phyloP scores from a whole-genome alignment of 768 basidiomycete genomes.

The Tulasnella sp. region DNA sequence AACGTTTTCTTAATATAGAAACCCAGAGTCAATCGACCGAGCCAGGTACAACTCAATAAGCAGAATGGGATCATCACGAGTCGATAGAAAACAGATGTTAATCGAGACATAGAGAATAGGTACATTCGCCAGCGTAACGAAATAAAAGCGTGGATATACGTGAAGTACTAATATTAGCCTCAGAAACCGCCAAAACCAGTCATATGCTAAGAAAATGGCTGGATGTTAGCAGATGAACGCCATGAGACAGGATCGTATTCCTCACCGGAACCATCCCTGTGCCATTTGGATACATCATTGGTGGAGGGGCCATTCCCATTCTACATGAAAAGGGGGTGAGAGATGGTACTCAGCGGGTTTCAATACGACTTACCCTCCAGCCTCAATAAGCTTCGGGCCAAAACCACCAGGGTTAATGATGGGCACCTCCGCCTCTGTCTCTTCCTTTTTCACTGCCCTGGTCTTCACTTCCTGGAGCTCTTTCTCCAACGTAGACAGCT shows the following conservation, averaged over 20 bases:
- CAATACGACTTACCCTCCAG: slow-evolving; percentile 39
- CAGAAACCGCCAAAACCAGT: slow-evolving; percentile 46
- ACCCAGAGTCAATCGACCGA: no score
- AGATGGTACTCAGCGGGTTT: background rate
- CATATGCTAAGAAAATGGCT: slow-evolving; percentile 34
- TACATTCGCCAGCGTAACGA: no score
- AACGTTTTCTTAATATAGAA: no score
- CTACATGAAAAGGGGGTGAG: slow-evolving; percentile 23
- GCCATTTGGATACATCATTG: slow-evolving; percentile 48
- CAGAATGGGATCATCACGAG: no score
- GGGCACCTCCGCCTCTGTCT: slow-evolving; percentile 71
- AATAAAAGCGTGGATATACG: background rate
- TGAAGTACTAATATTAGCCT: no score
- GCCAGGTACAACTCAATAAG: no score
- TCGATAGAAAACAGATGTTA: no score
- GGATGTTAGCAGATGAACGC: background rate
- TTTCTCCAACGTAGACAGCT: slow-evolving; percentile 73
- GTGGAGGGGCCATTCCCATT: slow-evolving; percentile 44
- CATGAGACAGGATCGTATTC: no score
- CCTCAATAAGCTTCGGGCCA: slow-evolving; percentile 52
- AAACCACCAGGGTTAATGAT: slow-evolving; percentile 78
- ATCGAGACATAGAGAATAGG: no score
- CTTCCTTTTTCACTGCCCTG: slow-evolving; percentile 80
- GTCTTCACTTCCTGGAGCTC: slow-evolving; percentile 77
- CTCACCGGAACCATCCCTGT: slow-evolving; percentile 44